phyloP scores from a whole-genome alignment of 1,139 yeast genomes.

The Magnusiomyces magnusii region DNA sequence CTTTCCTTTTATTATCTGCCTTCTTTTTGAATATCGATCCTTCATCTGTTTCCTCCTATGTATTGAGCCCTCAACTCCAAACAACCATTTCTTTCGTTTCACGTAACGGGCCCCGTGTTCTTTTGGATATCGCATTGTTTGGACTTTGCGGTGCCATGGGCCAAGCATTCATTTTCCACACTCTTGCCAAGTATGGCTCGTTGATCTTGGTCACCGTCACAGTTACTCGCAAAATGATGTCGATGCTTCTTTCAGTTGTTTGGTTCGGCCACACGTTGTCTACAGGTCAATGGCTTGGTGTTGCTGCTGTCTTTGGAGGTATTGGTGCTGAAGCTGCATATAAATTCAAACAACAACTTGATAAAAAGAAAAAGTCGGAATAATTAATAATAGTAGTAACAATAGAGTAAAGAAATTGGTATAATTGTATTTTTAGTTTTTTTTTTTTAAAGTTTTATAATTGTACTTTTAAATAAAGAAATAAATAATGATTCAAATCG shows the following conservation, averaged over 20 bases:
- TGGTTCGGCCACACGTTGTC: constrained; percentile 71
- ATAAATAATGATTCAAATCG: no score
- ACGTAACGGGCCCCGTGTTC: constrained; percentile 41
- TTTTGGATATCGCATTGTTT: constrained; percentile 56
- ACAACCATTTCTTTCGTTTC: background rate
- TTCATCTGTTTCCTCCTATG: background rate
- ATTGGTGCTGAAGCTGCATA: constrained; percentile 58
- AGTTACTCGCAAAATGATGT: constrained; percentile 91
- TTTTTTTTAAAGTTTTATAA: background rate
- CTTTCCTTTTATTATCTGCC: constrained; percentile 37
- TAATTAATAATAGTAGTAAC: no score
- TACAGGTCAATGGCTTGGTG: constrained; percentile 67
- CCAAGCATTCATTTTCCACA: constrained; percentile 81
- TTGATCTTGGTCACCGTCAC: constrained; percentile 84
- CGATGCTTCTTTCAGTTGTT: constrained; percentile 83
- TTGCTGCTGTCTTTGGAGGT: constrained; percentile 73
- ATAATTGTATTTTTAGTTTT: background rate
- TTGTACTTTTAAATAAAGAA: background rate
- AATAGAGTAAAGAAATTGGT: background rate
- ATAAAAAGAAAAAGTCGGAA: background rate
- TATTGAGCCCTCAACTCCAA: background rate
- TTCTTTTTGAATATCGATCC: constrained; percentile 35
- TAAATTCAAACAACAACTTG: constrained; percentile 27
- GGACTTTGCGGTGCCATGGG: constrained; percentile 84
- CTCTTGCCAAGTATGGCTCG: constrained; percentile 78